Conservation (phyloP, 1,284 basidiomycete genomes). For the Ceratobasidium sp. region DNA sequence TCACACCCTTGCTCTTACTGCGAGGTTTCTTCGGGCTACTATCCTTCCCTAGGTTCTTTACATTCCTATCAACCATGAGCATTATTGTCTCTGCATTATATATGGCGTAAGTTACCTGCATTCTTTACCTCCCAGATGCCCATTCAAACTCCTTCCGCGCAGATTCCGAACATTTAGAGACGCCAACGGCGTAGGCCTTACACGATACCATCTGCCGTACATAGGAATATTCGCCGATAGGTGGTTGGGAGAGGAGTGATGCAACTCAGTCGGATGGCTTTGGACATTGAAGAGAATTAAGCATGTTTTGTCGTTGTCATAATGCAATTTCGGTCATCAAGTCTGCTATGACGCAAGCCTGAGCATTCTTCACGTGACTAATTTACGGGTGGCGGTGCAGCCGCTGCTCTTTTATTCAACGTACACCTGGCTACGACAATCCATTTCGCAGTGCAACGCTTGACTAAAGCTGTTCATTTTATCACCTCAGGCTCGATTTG, state of each 20-base stretch:
- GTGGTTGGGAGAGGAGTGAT: constrained; percentile 78
- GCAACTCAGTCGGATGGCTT: neutral
- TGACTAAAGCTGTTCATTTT: no score
- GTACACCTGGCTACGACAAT: no score
- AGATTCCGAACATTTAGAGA: constrained; percentile 76
- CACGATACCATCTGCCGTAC: constrained; percentile 73
- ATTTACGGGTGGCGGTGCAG: no score
- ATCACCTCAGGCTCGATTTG: no score
- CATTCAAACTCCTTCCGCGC: constrained; percentile 49
- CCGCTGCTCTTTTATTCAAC: no score
- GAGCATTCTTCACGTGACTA: neutral
- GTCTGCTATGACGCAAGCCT: constrained; percentile 1
- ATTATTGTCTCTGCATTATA: constrained; percentile 62
- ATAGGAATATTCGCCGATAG: constrained; percentile 78
- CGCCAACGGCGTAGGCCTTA: constrained; percentile 68
- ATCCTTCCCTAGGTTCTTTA: constrained; percentile 63
- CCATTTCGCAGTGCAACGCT: no score
- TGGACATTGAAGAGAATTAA: constrained; percentile 17
- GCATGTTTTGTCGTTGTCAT: neutral
- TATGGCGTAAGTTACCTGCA: constrained; percentile 67
- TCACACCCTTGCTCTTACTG: constrained; percentile 72
- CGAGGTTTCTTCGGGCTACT: constrained; percentile 71
- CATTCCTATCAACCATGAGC: constrained; percentile 63
- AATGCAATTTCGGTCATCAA: neutral
- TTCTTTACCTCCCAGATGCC: constrained; percentile 13